A percentile compares a stretch with the other conserved stretches of the same genome.
Evolutionary conservation across 768 basidiomycete genomes (phyloP).

Genomic region (Phaffia tasmanica): DNA sequence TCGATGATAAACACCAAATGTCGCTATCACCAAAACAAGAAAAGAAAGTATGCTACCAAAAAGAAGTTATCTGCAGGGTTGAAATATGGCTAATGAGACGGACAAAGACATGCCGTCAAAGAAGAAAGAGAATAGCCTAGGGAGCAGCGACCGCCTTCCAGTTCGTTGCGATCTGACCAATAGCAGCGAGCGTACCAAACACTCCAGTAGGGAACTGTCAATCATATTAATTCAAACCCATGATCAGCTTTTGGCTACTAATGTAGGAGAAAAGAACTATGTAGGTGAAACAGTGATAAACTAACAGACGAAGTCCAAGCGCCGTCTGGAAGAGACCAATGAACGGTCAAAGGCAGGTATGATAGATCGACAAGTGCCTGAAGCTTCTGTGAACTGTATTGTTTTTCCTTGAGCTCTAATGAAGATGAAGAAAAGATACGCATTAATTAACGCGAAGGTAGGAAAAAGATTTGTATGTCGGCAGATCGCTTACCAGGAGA

Average conservation of each 20-base stretch:
- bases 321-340: slow-evolving; percentile 46
- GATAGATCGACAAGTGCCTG: slow-evolving; percentile 54
- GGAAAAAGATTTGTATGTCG: background rate
- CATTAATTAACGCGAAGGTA: background rate
- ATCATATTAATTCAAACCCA: background rate
- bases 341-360: slow-evolving; percentile 70
- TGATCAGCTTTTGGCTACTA: background rate
- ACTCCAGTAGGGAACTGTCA: slow-evolving; percentile 19
- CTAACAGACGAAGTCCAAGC: slow-evolving; percentile 5
- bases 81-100: background rate
- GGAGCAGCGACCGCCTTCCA: slow-evolving; percentile 12
- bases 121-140: too few relatives aligned
- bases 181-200: slow-evolving; percentile 21
- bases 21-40: background rate
- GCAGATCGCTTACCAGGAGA: too few relatives aligned
- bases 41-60: background rate
- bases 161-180: slow-evolving; percentile 18
- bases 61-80: background rate
- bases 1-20: background rate
- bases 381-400: background rate
- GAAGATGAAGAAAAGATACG: background rate
- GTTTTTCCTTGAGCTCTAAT: background rate
- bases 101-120: background rate
- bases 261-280: background rate
- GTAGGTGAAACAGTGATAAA: background rate